Base-by-base conservation (phyloP, 306 rosid species). In the Ammopiptanthus mongolicus region DNA sequence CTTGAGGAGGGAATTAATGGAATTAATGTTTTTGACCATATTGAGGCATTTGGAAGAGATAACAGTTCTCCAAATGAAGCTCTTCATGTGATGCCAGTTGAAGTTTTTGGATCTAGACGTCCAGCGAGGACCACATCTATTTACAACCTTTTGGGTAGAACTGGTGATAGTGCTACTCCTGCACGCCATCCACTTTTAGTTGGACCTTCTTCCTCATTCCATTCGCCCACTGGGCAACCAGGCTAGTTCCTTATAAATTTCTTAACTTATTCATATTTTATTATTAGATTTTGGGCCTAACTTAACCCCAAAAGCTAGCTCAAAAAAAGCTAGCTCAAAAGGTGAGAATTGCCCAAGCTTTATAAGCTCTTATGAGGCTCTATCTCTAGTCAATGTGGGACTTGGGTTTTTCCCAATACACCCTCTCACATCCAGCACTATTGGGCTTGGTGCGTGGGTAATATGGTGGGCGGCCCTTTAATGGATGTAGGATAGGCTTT, bases 1-100 rank as follows among this genome's bases (percentile, higher is more conserved):
- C 88, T 94, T 65, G 98, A 94, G 87, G 98, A 94, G 88, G 98
- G 98, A 58, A 94, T 94, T 41, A 94, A 91, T 86, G 98, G 97
- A 78, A 94, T 94, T 69, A 91, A 94, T 83, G 97, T 94, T 22
- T 87, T 91, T 84, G 97, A 94, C 77, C 98, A 90, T 69, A 90
- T 94, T 84, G 98, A 94, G 90, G 95, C 90, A 63, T 84, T 94
- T 78, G 96, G 98, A 39, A 91, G 98, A 83, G 98, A 90, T 48
- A 84, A 78, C 80, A 85, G 84, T 81, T 93, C 90, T 83, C 86
- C 93, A 44, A 94, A 91, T 79, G 98, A 94, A 64, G 82, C 91
- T 19, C 96, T 91, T 78, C 97, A 88, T 72, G 97, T 88, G 74
- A 94, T 94, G 98, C 98, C 98, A 8, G 91, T 94, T 71, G 98